phyloP scores from a whole-genome alignment of 495 filamentous ascomycete species.

The Ramalina intermedia region DNA sequence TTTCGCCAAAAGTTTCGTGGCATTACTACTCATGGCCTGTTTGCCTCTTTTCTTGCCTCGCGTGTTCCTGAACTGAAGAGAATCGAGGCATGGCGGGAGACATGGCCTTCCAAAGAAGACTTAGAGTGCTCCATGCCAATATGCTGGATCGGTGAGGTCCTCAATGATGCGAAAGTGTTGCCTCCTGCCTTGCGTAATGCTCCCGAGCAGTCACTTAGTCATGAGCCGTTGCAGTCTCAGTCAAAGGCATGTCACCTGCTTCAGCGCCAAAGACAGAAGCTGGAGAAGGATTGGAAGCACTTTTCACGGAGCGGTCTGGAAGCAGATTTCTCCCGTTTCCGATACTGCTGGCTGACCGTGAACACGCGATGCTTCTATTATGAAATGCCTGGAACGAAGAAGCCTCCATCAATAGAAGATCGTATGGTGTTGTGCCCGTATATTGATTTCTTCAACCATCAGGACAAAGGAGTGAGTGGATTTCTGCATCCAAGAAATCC shows the following conservation, averaged over 20 bases:
- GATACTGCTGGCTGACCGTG: slow-evolving; percentile 65
- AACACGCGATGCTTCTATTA: slow-evolving; percentile 78
- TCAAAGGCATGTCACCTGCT: slow-evolving; percentile 29
- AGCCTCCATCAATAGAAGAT: slow-evolving; percentile 44
- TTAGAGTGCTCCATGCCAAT: slow-evolving; percentile 53
- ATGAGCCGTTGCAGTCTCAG: background rate
- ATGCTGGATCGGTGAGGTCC: slow-evolving; percentile 38
- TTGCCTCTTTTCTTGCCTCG: slow-evolving; percentile 55
- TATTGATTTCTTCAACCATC: slow-evolving; percentile 80
- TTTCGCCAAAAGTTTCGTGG: slow-evolving; percentile 31
- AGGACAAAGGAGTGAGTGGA: slow-evolving; percentile 32
- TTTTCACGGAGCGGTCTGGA: slow-evolving; percentile 38
- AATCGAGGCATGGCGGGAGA: slow-evolving; percentile 46
- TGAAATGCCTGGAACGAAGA: slow-evolving; percentile 34
- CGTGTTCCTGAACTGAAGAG: slow-evolving; percentile 19
- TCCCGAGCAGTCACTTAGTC: slow-evolving; percentile 22
- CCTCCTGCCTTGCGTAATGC: slow-evolving; percentile 26
- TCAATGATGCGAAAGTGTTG: slow-evolving; percentile 22
- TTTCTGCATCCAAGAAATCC: background rate
- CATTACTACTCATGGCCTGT: slow-evolving; percentile 50
- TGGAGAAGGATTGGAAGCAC: slow-evolving; percentile 45
- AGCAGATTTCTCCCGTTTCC: slow-evolving; percentile 38
- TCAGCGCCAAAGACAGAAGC: slow-evolving; percentile 42
- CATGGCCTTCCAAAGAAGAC: slow-evolving; percentile 47
- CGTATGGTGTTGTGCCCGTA: slow-evolving; percentile 73